Base-by-base conservation (phyloP, 2,329 filamentous ascomycete species). In the Knufia petricola region DNA sequence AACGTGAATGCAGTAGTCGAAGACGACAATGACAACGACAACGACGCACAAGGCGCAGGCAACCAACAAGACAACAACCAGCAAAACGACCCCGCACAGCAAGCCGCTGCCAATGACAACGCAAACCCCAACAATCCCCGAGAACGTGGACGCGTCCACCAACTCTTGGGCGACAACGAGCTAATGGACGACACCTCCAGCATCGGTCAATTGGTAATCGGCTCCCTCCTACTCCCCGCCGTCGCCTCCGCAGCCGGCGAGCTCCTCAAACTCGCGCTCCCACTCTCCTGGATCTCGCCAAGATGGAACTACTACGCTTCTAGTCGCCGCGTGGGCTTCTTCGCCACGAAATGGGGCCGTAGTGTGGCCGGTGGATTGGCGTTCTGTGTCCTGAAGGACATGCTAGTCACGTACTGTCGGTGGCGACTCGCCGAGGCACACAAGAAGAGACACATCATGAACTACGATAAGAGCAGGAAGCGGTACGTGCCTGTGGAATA, bases 281-380 rank as follows among this genome's bases (percentile, higher is more conserved):
- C 90, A 0, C 69, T 69, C 30, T 69, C 77, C 2, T 88, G 85
- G 81, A 80, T 83, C 8, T 68, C 69, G 0, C 66, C 67, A 7
- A 65, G 71, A 15, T 55, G 62, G 1, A 54, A 59, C 26, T 53
- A 64, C 46, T 63, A 67, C 41, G 60, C 63, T 17, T 6, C 32
- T n/a, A 17, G 32, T 24, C 63, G 71, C 30, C 70, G 76, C 2
- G 77, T 78, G 0, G 82, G 85, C 0, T 71, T 96, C 21, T 65
- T 98, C 26, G 85, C 92, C 61, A 79, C 85, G 57, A 80, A 82
- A 50, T 96, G 92, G 87, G 92, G 88, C 1, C 76, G 92, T 49
- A 95, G 86, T 60, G 72, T 98, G 2, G 76, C 92, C 1, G 92
- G 92, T 1, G 92, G 92, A 0, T 92, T 87, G 62, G 68, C 94